These are phyloP conservation scores for Apophysomyces sp. DNA, from an alignment of 371 early-diverging fungal genomes.

Conservation along the genomic window DNA sequence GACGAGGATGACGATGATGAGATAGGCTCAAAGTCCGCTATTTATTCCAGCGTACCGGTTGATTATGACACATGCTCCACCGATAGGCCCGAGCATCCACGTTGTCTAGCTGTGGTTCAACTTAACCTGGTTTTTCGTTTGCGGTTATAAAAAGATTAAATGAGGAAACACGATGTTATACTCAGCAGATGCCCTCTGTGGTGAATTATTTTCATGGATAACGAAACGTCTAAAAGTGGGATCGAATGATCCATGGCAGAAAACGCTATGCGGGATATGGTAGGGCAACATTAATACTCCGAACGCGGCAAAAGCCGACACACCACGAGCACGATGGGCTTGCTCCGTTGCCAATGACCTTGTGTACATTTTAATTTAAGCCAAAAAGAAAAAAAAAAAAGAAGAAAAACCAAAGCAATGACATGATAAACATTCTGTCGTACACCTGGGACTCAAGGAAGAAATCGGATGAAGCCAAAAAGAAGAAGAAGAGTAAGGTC, in stretches of 20 bases:
- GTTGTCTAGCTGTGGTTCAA: background rate
- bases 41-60: background rate
- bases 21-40: background rate
- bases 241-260: background rate
- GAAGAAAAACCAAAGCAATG: too few relatives aligned
- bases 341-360: background rate
- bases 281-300: background rate
- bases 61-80: background rate
- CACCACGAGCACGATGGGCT: background rate
- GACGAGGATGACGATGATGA: background rate
- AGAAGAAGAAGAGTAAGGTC: background rate
- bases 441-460: background rate
- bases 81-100: background rate
- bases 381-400: background rate
- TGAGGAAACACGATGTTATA: too few relatives aligned
- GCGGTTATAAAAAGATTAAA: too few relatives aligned
- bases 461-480: background rate
- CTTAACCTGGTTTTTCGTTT: too few relatives aligned
- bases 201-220: too few relatives aligned
- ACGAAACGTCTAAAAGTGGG: too few relatives aligned
- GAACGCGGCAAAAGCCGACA: background rate
- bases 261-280: background rate
- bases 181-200: too few relatives aligned
- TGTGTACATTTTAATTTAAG: constrained; percentile 4
- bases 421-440: background rate